Evolutionary conservation across 345 rosid species (phyloP), one percentile per base, ranked within the genome.

Genomic region (Noccaea caerulescens): DNA sequence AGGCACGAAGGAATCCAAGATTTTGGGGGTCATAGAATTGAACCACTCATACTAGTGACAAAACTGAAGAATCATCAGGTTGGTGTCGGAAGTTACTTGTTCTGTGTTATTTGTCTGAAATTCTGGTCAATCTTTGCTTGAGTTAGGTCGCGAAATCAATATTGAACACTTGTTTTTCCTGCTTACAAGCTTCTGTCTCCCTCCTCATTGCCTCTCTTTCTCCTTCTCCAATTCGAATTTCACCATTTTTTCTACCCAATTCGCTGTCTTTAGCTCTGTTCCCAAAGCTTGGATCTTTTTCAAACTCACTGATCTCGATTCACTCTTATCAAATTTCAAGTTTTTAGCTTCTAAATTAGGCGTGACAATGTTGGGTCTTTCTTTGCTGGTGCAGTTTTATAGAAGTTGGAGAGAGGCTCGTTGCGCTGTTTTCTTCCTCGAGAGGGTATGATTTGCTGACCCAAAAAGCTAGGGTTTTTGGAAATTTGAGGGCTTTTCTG

Each of bases 401-500:
- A 73, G 70, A 65, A 78, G 83, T 81, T 72, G 63, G 58, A 66
- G 61, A 32, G 68, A 72, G 53, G 62, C 55, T 56, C 59, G 46
- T 61, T 36, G 49, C 47, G 58, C 3, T 58, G 66, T 71, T 72
- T 52, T 53, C 60, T 76, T 73, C 71, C 39, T 58, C 5, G 8
- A 46, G 69, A 67, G 69, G 61, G 58, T n/a, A 10, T 36, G 72
- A 37, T 60, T 76, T 61, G 83, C 74, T 78, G 78, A 71, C 81
- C 67, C 57, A 55, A 37, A 30, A 72, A 85, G 70, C 72, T 89
- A 85, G 90, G 94, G 92, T 85, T 89, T 84, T 76, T 58, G 76
- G 61, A 68, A 55, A 46, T 36, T 72, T 52, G 71, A 49, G 42
- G 41, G 82, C 79, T 76, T 74, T 77, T 75, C 52, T 69, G 44